Evolutionary conservation across 805 yeast species (phyloP).

Genomic region (Kodamaea leandrae): DNA sequence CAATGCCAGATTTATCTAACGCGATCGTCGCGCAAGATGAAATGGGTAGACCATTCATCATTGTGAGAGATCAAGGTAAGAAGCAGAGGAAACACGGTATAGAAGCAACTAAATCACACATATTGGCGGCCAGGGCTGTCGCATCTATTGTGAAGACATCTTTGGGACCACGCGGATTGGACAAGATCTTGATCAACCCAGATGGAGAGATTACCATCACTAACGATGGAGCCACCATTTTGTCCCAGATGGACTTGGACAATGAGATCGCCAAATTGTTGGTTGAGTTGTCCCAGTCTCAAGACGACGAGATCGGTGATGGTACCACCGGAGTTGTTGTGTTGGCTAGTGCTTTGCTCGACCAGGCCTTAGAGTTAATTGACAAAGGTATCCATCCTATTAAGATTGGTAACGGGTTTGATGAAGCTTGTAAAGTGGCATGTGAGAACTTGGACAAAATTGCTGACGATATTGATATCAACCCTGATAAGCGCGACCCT

Average conservation of each 20-base stretch:
- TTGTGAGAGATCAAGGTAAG: conserved; percentile 81
- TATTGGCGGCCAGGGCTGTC: conserved; percentile 91
- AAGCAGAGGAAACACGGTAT: conserved; percentile 62
- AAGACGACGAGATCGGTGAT: conserved; percentile 98
- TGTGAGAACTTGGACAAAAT: conserved; percentile 68
- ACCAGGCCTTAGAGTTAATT: conserved; percentile 90
- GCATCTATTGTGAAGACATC: conserved; percentile 90
- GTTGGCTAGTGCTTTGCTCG: conserved; percentile 88
- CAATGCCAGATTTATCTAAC: conserved; percentile 90
- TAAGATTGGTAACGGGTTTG: conserved; percentile 94
- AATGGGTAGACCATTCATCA: conserved; percentile 97
- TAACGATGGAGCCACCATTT: conserved; percentile 96
- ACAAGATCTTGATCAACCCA: conserved; percentile 89
- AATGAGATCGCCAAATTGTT: conserved; percentile 93
- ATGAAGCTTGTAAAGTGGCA: conserved; percentile 94
- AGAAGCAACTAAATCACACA: conserved; percentile 69
- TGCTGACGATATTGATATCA: conserved; percentile 62
- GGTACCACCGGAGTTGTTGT: conserved; percentile 99
- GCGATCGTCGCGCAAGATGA: conserved; percentile 99
- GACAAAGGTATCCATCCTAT: conserved; percentile 98
- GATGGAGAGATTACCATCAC: conserved; percentile 98
- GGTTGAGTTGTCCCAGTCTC: conserved; percentile 91
- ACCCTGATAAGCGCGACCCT: conserved; percentile 46
- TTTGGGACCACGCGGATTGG: conserved; percentile 97
- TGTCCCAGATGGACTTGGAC: conserved; percentile 93